A percentile compares a stretch with the other conserved stretches of the same genome.
Evolutionary conservation across 169 alveolate species (phyloP).

Genomic region (Hammondia hammondi): DNA sequence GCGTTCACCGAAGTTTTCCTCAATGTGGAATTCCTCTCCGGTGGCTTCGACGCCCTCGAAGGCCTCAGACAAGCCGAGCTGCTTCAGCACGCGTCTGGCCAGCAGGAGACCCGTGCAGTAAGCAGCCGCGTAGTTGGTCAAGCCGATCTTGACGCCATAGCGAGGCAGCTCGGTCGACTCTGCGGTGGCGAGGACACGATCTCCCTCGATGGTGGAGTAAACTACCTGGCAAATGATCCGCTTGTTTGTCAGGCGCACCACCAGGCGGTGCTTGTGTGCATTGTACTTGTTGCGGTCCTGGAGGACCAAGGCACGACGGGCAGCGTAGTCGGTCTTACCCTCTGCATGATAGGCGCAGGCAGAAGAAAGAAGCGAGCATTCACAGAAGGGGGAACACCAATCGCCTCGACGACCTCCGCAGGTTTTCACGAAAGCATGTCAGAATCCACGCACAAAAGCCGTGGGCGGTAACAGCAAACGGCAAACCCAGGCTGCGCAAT

Average conservation of each 20-base stretch:
- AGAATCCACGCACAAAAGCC: no score
- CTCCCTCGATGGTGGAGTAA: constrained; percentile 98
- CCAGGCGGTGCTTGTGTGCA: constrained; percentile 99
- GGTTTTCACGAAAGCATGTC: no score
- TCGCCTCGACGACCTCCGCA: no score
- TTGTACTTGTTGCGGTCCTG: constrained; percentile 99
- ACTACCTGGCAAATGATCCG: constrained; percentile 95
- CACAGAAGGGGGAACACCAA: no score
- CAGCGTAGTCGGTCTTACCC: constrained; percentile 99
- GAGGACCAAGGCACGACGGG: constrained; percentile 96
- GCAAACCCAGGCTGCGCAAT: neutral
- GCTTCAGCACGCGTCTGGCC: constrained; percentile 96
- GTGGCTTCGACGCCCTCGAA: constrained; percentile 93
- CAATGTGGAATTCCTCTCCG: constrained; percentile 96
- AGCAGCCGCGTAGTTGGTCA: constrained; percentile 99
- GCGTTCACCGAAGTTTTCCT: constrained; percentile 93
- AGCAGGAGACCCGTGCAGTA: constrained; percentile 98
- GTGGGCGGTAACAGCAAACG: no score
- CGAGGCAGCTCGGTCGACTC: constrained; percentile 95
- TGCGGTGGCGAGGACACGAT: constrained; percentile 96
- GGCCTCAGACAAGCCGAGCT: constrained; percentile 77
- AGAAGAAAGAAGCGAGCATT: neutral
- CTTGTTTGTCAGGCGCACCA: constrained; percentile 96
- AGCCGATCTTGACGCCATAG: constrained; percentile 98
- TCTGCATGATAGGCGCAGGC: constrained; percentile 80